A percentile compares a stretch with the other conserved stretches of the same genome.
phyloP scores from a whole-genome alignment of 108 stramenopile species.

The Skeletonema marinoi region DNA sequence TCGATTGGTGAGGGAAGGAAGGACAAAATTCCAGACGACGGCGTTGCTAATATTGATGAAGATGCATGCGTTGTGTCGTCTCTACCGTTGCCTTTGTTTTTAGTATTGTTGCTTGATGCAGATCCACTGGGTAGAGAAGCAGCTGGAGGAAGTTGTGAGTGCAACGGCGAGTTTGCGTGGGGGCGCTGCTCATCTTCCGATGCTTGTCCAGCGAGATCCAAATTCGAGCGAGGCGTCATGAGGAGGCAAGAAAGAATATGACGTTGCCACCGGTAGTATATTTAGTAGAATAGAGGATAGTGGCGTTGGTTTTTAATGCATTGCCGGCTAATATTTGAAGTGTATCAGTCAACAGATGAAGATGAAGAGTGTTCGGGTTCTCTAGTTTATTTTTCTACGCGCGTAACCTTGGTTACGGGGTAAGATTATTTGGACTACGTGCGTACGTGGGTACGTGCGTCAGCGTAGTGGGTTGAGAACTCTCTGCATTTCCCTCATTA shows the following conservation, averaged over 20 bases:
- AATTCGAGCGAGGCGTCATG: constrained; percentile 6
- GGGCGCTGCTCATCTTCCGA: constrained; percentile 29
- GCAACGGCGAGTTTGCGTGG: background rate
- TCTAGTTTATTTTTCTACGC: no score
- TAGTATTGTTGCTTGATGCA: background rate
- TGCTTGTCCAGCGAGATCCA: constrained; percentile 32
- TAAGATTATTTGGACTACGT: no score
- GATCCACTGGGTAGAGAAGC: background rate
- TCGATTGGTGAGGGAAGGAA: constrained; percentile 35
- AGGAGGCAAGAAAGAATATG: background rate
- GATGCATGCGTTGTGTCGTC: background rate
- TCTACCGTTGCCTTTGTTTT: background rate
- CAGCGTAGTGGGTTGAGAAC: no score
- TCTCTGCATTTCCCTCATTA: no score
- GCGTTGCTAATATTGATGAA: background rate
- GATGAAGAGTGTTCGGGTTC: no score
- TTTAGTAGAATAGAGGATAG: background rate
- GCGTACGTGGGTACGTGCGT: no score
- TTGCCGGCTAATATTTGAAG: no score
- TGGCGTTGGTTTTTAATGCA: no score
- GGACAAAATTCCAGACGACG: constrained; percentile 8
- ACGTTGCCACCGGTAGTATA: background rate
- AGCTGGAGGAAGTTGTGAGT: background rate
- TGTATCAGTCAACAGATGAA: no score
- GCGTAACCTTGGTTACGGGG: no score